Percentiles rank a stretch among this genome's conserved stretches.
Conservation (phyloP, 2,329 filamentous ascomycete species). For the Acrodontium crateriforme region DNA sequence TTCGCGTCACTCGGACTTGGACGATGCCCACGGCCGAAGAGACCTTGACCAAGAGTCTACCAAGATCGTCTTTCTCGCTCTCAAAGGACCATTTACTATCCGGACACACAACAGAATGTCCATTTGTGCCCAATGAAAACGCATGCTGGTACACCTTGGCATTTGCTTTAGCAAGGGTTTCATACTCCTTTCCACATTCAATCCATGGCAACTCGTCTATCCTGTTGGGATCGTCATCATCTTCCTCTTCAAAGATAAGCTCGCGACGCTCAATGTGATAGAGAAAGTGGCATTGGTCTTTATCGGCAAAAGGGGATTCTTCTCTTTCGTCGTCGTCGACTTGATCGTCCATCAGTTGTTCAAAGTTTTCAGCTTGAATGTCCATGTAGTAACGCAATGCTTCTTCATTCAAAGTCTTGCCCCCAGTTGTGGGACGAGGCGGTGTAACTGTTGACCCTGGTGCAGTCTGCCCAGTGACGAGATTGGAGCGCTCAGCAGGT, state of each 20-base stretch:
- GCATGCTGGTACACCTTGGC: neutral
- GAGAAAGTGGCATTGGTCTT: conserved; percentile 6
- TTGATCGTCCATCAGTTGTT: conserved; percentile 3
- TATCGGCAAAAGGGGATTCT: too few species aligned
- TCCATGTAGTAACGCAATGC: conserved; percentile 2
- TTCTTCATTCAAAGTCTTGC: conserved; percentile 8
- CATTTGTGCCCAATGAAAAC: neutral
- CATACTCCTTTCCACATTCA: conserved; percentile 1
- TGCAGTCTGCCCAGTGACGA: neutral
- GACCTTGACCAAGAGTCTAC: neutral
- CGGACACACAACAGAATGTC: neutral
- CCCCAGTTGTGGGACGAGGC: conserved; percentile 5
- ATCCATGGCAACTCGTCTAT: conserved; percentile 5
- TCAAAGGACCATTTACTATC: neutral
- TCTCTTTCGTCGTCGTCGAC: conserved; percentile 1
- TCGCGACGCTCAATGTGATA: conserved; percentile 7
- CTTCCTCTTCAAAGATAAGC: conserved; percentile 2
- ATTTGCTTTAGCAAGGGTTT: conserved; percentile 1
- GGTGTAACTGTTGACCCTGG: neutral
- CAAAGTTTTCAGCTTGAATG: conserved; percentile 1
- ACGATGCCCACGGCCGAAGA: conserved; percentile 2
- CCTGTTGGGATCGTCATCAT: conserved; percentile 2
- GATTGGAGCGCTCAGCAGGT: neutral
- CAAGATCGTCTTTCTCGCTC: neutral
- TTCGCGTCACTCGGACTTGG: conserved; percentile 4